A percentile compares a stretch with the other conserved stretches of the same genome.
Conservation (phyloP, 2,329 filamentous ascomycete genomes). For the Metarhizium rileyi region DNA sequence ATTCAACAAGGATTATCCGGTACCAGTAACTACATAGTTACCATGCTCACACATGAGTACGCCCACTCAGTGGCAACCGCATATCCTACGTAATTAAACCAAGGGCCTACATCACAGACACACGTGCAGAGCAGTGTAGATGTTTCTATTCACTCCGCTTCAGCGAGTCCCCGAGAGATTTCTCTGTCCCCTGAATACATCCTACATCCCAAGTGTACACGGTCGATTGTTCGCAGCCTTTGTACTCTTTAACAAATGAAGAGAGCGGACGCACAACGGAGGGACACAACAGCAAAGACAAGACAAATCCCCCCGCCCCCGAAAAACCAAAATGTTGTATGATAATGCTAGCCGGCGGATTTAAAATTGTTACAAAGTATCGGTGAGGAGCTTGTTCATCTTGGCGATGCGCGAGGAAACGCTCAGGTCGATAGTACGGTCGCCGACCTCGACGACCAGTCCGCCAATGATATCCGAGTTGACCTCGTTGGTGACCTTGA, state of each 20-base stretch:
- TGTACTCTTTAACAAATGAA: background rate
- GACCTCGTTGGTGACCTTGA: slow-evolving; percentile 92
- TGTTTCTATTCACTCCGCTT: background rate
- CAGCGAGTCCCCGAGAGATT: background rate
- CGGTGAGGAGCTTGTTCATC: slow-evolving; percentile 98
- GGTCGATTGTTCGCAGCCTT: background rate
- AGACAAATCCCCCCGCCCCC: too few species aligned
- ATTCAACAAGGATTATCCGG: too few species aligned
- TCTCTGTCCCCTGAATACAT: background rate
- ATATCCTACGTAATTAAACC: background rate
- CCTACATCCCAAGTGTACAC: background rate
- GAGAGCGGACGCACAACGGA: background rate
- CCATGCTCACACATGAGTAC: too few species aligned
- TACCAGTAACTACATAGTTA: too few species aligned
- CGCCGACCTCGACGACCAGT: slow-evolving; percentile 89
- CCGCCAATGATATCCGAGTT: slow-evolving; percentile 92
- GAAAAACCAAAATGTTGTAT: background rate
- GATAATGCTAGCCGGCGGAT: slow-evolving; percentile 6
- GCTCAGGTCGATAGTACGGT: slow-evolving; percentile 95
- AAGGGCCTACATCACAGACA: background rate
- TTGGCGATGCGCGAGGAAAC: slow-evolving; percentile 90
- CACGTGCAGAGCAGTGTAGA: background rate
- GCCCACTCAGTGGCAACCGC: too few species aligned
- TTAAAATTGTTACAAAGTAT: slow-evolving; percentile 70
- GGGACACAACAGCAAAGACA: background rate